Evolutionary conservation across 2,329 filamentous ascomycete species (phyloP).

Genomic region (Colletotrichum paranaense): DNA sequence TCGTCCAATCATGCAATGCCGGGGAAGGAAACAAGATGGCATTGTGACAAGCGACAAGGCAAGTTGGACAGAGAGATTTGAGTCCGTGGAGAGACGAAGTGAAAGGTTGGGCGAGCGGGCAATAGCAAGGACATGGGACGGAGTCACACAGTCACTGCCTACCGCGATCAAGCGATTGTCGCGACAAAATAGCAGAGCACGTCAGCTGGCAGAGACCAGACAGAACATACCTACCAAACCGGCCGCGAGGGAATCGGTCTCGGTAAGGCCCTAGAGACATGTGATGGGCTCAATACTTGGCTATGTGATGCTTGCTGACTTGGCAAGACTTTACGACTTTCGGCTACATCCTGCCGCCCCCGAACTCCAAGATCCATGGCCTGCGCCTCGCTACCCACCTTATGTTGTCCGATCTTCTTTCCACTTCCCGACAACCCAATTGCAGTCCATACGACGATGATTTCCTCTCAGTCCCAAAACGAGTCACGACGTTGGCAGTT

Average conservation of each 20-base stretch:
- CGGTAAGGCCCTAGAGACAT: not conserved
- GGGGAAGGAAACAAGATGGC: conserved; percentile 14
- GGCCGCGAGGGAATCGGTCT: not conserved
- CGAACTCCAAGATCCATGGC: not conserved
- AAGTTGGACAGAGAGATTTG: conserved; percentile 6
- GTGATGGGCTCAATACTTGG: not conserved
- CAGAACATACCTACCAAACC: not conserved
- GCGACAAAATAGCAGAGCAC: not conserved
- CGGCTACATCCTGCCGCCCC: conserved; percentile 17
- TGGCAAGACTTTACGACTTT: not conserved
- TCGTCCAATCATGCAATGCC: conserved; percentile 12
- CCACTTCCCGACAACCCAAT: not conserved
- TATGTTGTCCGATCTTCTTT: not conserved
- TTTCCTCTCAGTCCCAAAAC: not conserved
- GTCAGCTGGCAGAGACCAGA: not conserved
- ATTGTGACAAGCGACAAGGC: conserved; percentile 10
- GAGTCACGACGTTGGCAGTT: not conserved
- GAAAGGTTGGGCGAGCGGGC: conserved; percentile 1
- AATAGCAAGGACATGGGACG: conserved; percentile 5
- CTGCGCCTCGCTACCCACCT: conserved; percentile 6
- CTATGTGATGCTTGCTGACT: not conserved
- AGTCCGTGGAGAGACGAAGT: conserved; percentile 12
- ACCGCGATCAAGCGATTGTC: conserved; percentile 8
- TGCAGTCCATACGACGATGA: not conserved
- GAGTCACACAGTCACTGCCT: not conserved